Base-by-base conservation (phyloP, 495 filamentous ascomycete species). In the Cercophora newfieldiana region DNA sequence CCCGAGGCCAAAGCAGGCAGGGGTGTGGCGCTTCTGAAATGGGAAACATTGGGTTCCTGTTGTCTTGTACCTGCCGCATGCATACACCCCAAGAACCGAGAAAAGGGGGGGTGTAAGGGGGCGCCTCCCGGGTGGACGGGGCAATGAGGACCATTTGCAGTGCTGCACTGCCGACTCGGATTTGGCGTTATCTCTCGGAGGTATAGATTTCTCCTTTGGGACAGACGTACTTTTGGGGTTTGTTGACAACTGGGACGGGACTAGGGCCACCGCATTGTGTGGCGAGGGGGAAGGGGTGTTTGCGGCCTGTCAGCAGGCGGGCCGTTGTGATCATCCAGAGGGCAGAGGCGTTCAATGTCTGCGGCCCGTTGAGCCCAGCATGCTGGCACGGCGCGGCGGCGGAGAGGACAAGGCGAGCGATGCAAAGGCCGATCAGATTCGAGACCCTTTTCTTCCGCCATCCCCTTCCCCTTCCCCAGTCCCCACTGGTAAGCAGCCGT, bases 11-110 rank as follows among this genome's bases (percentile, higher is more conserved):
- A 44, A 44, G 37, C 37, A 44, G 18, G 37, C 37, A 44, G 37
- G 37, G 37, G 37, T 16, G 37, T 44, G 37, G 37, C 37, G 37
- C 37, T 4, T 44, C 37, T 16, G 37, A 8, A 14, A 44, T 44
- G 37, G 37, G 37, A 2, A 44, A 53, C 7, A n/a, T 53, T 53
- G 50, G 10, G 50, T 8, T n/a, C n/a, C n/a, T n/a, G n/a, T n/a
- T n/a, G n/a, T n/a, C n/a, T 26, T 53, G 50, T 53, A 53, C 50
- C 50, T 53, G 50, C n/a, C n/a, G n/a, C 50, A 53, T 53, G 50
- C 24, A 53, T 5, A 53, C 50, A 19, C 50, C 50, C 24, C n/a
- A 7, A 1, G 5, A 18, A 18, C 18, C 37, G 37, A 47, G 37
- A n/a, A 16, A 16, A 14, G 18, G 10, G 10, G 50, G 50, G 50